Base-by-base conservation (phyloP, 257 asterid species). In the Capsicum chinense region DNA sequence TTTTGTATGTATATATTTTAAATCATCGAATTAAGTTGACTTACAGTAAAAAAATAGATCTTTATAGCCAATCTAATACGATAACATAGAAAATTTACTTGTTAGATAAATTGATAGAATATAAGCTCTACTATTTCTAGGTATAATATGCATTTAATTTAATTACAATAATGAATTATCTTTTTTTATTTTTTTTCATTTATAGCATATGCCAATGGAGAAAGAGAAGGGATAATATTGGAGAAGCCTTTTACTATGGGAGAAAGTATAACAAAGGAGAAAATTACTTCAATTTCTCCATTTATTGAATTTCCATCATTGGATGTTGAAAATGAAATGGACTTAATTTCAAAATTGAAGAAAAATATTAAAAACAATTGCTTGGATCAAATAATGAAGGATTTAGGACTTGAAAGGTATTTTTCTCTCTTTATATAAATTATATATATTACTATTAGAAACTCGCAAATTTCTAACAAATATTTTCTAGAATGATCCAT, bases 211-310 rank as follows among this genome's bases (percentile, higher is more conserved):
- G 80, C 58, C 1, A 73, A 73, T n/a, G 80, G 80, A 73, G 80
- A 73, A 73, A 73, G 80, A 47, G 80, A 71, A n/a, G 80, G 80
- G 4, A 0, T 71, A 9, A 2, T 71, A 21, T 47, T n/a, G 9
- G 80, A 71, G n/a, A 71, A 71, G 58, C 80, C 80, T 0, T 71
- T 71, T 47, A 47, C 0, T 0, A 71, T 47, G 79, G 79, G 58
- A 71, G 58, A 71, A 71, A 71, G 39, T 26, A 71, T 71, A 71
- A 71, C 58, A 71, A 71, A 10, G 58, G 79, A 71, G 10, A 71
- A 71, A 71, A 44, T n/a, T 17, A 47, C 58, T 10, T 47, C 58
- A 71, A 48, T 73, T 73, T 73, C 59, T 73, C 59, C 80, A 0
- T 73, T 1, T 74, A 74, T 47, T 74, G n/a, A 10, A n/a, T 47